Base-by-base conservation (phyloP, 2,329 filamentous ascomycete genomes). In the Colletotrichum lentis region DNA sequence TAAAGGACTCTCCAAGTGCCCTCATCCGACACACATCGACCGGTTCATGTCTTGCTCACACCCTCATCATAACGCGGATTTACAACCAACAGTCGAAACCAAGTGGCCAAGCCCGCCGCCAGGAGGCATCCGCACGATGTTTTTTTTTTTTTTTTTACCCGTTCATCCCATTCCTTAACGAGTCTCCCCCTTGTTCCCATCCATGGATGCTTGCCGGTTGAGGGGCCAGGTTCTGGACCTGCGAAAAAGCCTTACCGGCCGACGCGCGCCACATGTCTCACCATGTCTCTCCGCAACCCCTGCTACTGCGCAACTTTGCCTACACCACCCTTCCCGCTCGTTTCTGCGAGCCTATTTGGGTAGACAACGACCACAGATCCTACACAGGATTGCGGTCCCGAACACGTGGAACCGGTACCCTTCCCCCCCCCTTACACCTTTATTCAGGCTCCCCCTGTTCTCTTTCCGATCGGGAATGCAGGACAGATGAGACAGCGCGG, bases 401-500 rank as follows among this genome's bases (percentile, higher is more conserved):
- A 55, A 31, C 55, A 60, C 65, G 65, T 68, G 65, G 65, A 60
- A 59, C 60, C 41, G 20, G n/a, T 11, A 44, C 20, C 39, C n/a
- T n/a, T n/a, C 41, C 22, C 27, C 16, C 52, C 24, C 20, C 31
- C 31, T 35, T 8, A 35, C 8, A 7, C 31, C 31, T 35, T 35
- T 7, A 35, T 35, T 14, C 39, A 10, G 37, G n/a, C 39, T 24
- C 46, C 49, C 54, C 53, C 60, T 65, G 62, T 14, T 55, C 50
- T 39, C 41, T 22, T 44, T 56, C 20, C 27, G 62, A 68, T 65
- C 65, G 62, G 49, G 55, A 60, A 56, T 62, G 62, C 43, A 68
- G 54, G 62, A 44, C 62, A 60, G 62, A 65, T 65, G 55, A 68
- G 65, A 68, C 65, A 68, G 27, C 27, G 50, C 18, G 18, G 62